These are phyloP conservation scores for Penicillium expansum DNA, from an alignment of 2,329 filamentous ascomycete species.

Conservation along the genomic window DNA sequence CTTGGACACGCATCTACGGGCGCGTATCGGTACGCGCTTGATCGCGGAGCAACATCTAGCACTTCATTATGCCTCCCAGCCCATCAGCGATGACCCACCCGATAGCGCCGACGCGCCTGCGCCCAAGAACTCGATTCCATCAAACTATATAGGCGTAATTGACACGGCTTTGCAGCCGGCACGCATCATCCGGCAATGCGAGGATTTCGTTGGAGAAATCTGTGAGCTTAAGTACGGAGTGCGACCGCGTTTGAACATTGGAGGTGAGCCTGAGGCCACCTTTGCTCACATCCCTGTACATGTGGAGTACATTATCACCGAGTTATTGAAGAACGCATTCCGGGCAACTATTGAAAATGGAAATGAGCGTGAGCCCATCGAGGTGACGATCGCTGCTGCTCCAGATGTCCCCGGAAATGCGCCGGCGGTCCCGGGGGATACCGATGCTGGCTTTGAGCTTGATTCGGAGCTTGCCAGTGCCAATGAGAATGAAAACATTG, in stretches of 20 bases:
- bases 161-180: constrained; percentile 85
- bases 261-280: constrained; percentile 80
- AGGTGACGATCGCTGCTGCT: constrained; percentile 82
- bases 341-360: constrained; percentile 84
- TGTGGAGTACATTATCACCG: constrained; percentile 94
- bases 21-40: constrained; percentile 87
- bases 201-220: constrained; percentile 88
- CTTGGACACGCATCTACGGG: constrained; percentile 88
- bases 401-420: constrained; percentile 48
- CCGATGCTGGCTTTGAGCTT: constrained; percentile 33
- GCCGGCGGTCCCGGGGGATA: constrained; percentile 29
- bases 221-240: constrained; percentile 95
- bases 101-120: constrained; percentile 8
- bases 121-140: constrained; percentile 28
- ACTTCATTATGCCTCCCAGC: constrained; percentile 71
- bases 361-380: constrained; percentile 75
- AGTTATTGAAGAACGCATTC: constrained; percentile 95
- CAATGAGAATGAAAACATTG: constrained; percentile 34
- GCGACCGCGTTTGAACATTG: constrained; percentile 73
- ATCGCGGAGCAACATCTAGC: constrained; percentile 97
- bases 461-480: constrained; percentile 28
- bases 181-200: constrained; percentile 76
- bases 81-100: constrained; percentile 61
- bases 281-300: constrained; percentile 96
- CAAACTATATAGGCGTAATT: constrained; percentile 87